Conservation (phyloP, 148 eudicot genomes). For the Rhododendron griersonianum region DNA sequence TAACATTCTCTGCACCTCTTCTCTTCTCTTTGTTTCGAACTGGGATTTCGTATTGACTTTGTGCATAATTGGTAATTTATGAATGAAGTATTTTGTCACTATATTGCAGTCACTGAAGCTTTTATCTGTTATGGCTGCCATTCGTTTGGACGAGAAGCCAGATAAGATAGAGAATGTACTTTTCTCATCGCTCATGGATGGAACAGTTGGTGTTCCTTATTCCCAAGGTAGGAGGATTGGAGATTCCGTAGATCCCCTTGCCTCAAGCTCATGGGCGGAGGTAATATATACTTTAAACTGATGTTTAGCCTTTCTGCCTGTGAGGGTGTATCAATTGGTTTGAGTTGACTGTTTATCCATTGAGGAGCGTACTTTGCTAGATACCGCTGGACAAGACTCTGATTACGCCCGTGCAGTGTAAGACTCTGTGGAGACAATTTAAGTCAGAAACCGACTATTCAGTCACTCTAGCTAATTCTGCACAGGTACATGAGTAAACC, state of each 20-base stretch:
- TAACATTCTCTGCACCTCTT: neutral
- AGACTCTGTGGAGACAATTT: slow-evolving; percentile 42
- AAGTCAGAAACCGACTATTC: slow-evolving; percentile 35
- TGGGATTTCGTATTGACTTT: neutral
- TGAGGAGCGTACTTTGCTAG: slow-evolving; percentile 8
- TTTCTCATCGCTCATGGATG: slow-evolving; percentile 24
- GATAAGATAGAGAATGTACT: slow-evolving; percentile 35
- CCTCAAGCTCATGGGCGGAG: slow-evolving; percentile 40
- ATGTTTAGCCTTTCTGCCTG: neutral
- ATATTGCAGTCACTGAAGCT: slow-evolving; percentile 37
- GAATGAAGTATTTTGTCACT: neutral
- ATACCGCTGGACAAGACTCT: slow-evolving; percentile 24
- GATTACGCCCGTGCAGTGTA: slow-evolving; percentile 44
- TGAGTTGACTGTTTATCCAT: slow-evolving; percentile 3
- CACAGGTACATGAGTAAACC: slow-evolving; percentile 26
- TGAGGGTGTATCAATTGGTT: neutral
- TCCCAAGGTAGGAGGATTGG: slow-evolving; percentile 11
- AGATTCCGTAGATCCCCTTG: slow-evolving; percentile 24
- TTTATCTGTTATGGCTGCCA: slow-evolving; percentile 41
- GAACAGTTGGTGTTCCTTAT: slow-evolving; percentile 9
- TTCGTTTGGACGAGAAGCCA: slow-evolving; percentile 36
- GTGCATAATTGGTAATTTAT: neutral
- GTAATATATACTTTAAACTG: slow-evolving; percentile 9
- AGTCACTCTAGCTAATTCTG: slow-evolving; percentile 36
- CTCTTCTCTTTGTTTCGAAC: neutral